phyloP scores from a whole-genome alignment of 2,329 filamentous ascomycete species.

The Alternaria consortialis region DNA sequence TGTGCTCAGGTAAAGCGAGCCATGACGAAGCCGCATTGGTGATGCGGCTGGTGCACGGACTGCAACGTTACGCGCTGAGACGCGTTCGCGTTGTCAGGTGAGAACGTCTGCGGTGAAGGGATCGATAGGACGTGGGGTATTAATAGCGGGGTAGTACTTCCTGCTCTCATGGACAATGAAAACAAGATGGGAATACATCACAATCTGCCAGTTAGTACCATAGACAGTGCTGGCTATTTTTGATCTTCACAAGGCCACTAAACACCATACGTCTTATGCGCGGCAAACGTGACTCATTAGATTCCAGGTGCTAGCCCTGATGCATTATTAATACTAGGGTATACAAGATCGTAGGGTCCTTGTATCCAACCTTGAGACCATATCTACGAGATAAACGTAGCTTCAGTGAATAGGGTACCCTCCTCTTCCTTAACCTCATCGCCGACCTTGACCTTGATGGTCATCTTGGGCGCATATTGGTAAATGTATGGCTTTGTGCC shows the following conservation, averaged over 20 bases:
- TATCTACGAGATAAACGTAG: slow-evolving; percentile 87
- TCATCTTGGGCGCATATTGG: slow-evolving; percentile 80
- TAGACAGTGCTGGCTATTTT: no score
- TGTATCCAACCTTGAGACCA: slow-evolving; percentile 23
- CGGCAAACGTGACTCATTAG: slow-evolving; percentile 39
- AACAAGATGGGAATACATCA: neutral
- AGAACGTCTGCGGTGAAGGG: neutral
- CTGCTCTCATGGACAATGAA: neutral
- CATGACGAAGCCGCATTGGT: neutral
- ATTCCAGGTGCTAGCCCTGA: slow-evolving; percentile 47
- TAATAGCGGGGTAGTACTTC: neutral
- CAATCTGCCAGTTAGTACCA: neutral
- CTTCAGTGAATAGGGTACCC: slow-evolving; percentile 83
- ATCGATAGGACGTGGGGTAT: slow-evolving; percentile 9
- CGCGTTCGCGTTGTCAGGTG: slow-evolving; percentile 30
- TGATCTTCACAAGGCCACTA: neutral
- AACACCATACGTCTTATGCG: neutral
- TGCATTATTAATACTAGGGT: slow-evolving; percentile 49
- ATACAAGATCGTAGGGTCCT: slow-evolving; percentile 28
- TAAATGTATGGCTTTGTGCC: slow-evolving; percentile 98
- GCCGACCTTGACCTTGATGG: slow-evolving; percentile 84
- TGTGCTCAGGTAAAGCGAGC: neutral
- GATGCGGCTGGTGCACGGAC: neutral
- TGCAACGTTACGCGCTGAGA: slow-evolving; percentile 14
- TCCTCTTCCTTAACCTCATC: slow-evolving; percentile 81